Conservation (phyloP, 2,329 filamentous ascomycete species). For the Coniochaeta prunicola region DNA sequence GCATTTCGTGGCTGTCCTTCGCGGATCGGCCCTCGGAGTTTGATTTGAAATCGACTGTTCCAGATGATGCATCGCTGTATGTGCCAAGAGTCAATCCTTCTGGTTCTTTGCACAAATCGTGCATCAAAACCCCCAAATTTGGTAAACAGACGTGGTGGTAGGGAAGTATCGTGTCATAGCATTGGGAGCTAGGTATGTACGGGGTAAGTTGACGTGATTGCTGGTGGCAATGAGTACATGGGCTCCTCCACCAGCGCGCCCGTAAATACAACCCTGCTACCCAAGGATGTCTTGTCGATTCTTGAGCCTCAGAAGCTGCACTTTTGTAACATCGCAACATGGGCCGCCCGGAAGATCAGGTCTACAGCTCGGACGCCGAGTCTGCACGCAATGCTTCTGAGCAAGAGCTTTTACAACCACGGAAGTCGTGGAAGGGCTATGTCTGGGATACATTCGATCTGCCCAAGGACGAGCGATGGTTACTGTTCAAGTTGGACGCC, state of each 20-base stretch:
- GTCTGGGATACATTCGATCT: slow-evolving; percentile 29
- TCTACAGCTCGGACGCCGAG: not conserved
- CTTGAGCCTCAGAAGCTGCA: not conserved
- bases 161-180: not conserved
- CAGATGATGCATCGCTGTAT: not conserved
- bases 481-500: slow-evolving; percentile 26
- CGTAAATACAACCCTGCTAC: not conserved
- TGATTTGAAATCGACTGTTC: not conserved
- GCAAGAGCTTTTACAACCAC: slow-evolving; percentile 10
- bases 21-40: not conserved
- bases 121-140: not conserved
- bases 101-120: not conserved
- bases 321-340: slow-evolving; percentile 37
- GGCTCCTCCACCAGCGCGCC: not conserved
- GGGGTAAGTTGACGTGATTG: not conserved
- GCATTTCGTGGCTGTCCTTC: not conserved
- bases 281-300: not conserved
- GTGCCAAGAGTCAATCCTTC: not conserved
- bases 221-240: not conserved
- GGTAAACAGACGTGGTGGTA: not conserved
- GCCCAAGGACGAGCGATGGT: slow-evolving; percentile 21
- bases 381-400: slow-evolving; percentile 2
- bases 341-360: not conserved
- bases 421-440: slow-evolving; percentile 26
- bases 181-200: not conserved